Conservation (phyloP, 371 early-diverging fungal species). For the Lichtheimia ornata region DNA sequence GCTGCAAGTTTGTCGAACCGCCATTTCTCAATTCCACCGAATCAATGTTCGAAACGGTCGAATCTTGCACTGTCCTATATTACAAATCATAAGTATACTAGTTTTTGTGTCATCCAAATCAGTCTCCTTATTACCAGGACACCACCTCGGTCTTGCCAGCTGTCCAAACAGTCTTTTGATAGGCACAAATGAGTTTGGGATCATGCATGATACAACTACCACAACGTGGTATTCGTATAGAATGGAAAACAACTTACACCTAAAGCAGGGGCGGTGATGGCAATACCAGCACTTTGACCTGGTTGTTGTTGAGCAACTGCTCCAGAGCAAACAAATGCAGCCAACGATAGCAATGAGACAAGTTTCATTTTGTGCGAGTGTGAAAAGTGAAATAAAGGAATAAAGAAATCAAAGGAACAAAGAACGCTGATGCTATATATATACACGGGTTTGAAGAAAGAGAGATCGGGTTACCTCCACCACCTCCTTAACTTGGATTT, state of each 20-base stretch:
- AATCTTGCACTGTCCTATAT: conserved; percentile 27
- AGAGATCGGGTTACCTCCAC: too few relatives aligned
- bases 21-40: conserved; percentile 35
- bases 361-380: too few relatives aligned
- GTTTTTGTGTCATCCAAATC: not conserved
- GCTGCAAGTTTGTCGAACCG: conserved; percentile 25
- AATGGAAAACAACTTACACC: conserved; percentile 28
- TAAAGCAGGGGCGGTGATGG: conserved; percentile 24
- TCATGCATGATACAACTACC: not conserved
- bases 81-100: not conserved
- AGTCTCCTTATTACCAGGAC: conserved; percentile 24
- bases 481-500: too few relatives aligned
- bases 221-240: not conserved
- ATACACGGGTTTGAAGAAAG: too few relatives aligned
- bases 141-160: conserved; percentile 32
- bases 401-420: too few relatives aligned
- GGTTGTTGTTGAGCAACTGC: not conserved
- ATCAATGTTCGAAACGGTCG: conserved; percentile 19
- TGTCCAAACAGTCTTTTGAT: conserved; percentile 24
- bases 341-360: too few relatives aligned
- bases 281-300: conserved; percentile 17
- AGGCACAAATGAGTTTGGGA: not conserved
- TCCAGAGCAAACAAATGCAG: too few relatives aligned
- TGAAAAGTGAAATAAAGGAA: too few relatives aligned
- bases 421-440: too few relatives aligned